phyloP scores from a whole-genome alignment of 176 grass and related monocot genomes.

The Alloteropsis semialata region DNA sequence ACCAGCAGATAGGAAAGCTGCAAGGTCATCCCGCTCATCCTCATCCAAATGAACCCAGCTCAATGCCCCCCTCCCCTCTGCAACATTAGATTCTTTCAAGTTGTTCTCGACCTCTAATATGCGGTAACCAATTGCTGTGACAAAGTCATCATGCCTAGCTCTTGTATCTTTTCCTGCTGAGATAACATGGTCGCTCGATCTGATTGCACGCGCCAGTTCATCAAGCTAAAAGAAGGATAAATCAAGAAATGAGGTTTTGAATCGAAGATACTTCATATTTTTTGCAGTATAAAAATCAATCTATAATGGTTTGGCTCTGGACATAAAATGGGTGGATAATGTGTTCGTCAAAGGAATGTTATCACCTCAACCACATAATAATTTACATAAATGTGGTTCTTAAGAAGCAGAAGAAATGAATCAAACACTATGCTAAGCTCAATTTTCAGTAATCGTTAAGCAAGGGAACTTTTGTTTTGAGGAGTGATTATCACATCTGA shows the following conservation, averaged over 20 bases:
- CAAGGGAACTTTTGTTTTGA: neutral
- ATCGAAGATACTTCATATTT: neutral
- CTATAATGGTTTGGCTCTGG: neutral
- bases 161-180: constrained; percentile 63
- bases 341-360: neutral
- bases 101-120: constrained; percentile 72
- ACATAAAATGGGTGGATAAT: neutral
- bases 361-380: neutral
- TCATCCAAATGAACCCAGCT: constrained; percentile 78
- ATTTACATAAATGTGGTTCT: neutral
- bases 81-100: constrained; percentile 52
- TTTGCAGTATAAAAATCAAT: neutral
- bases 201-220: constrained; percentile 62
- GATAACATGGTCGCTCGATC: constrained; percentile 46
- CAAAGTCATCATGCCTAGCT: constrained; percentile 62
- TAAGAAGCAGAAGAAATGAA: neutral
- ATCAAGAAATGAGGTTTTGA: neutral
- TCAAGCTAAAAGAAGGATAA: constrained; percentile 62
- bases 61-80: constrained; percentile 32
- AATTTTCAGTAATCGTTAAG: neutral
- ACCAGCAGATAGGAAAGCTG: constrained; percentile 55
- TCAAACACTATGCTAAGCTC: neutral
- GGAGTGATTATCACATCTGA: neutral
- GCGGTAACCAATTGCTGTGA: constrained; percentile 58
- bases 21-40: constrained; percentile 73